Percentiles rank a stretch among this genome's conserved stretches.
These are phyloP conservation scores for Aspergillus ruber DNA, from an alignment of 2,329 filamentous ascomycete genomes.

Conservation along the genomic window DNA sequence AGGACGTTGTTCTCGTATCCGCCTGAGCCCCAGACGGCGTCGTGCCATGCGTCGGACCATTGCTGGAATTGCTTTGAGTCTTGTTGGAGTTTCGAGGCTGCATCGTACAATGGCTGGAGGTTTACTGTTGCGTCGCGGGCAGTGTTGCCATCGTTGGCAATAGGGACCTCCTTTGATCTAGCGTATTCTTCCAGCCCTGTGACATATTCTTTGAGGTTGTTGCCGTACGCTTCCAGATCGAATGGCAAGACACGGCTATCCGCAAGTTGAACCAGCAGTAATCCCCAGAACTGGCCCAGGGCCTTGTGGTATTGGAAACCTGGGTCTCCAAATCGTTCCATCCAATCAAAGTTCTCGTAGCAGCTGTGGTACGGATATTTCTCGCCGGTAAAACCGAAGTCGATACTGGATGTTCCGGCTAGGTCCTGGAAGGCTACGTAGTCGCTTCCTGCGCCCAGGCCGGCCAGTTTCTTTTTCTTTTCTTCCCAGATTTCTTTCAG, in stretches of 20 bases:
- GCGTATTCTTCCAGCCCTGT: slow-evolving; percentile 62
- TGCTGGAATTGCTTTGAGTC: slow-evolving; percentile 61
- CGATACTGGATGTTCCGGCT: slow-evolving; percentile 78
- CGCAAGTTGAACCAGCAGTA: slow-evolving; percentile 78
- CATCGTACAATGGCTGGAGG: slow-evolving; percentile 56
- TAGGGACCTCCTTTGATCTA: slow-evolving; percentile 46
- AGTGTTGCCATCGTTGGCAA: slow-evolving; percentile 4
- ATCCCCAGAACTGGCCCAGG: slow-evolving; percentile 70
- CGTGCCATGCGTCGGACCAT: slow-evolving; percentile 75
- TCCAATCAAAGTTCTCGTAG: slow-evolving; percentile 86
- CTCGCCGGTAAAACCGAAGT: slow-evolving; percentile 69
- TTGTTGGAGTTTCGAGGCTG: slow-evolving; percentile 54
- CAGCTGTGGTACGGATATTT: slow-evolving; percentile 70
- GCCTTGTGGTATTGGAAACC: slow-evolving; percentile 73
- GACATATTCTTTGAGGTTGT: slow-evolving; percentile 58
- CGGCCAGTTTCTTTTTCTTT: slow-evolving; percentile 53
- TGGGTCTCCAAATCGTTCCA: slow-evolving; percentile 72
- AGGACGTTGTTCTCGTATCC: slow-evolving; percentile 70
- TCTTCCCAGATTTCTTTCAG: slow-evolving; percentile 70
- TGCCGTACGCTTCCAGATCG: slow-evolving; percentile 68
- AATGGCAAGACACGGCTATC: slow-evolving; percentile 78
- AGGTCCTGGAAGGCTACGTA: slow-evolving; percentile 88
- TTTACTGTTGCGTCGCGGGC: slow-evolving; percentile 37
- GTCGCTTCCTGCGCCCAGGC: slow-evolving; percentile 70
- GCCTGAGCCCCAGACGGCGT: slow-evolving; percentile 60